A percentile compares a stretch with the other conserved stretches of the same genome.
These are phyloP conservation scores for Nyssa sinensis DNA, from an alignment of 148 eudicot genomes.

Conservation along the genomic window DNA sequence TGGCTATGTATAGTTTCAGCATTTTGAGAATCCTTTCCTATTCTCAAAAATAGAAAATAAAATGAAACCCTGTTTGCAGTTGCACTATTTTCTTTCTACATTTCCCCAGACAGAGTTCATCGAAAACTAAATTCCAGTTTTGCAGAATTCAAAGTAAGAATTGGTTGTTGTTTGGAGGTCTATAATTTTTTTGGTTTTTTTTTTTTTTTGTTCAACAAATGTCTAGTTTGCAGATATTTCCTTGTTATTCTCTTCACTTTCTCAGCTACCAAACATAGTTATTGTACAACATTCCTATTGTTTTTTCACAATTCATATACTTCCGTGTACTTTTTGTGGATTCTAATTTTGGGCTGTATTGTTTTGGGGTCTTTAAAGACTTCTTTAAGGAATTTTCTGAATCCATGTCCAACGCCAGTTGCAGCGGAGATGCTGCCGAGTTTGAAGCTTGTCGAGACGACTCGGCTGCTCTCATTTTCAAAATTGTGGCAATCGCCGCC, in stretches of 20 bases:
- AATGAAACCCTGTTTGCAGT: no score
- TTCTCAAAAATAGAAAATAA: no score
- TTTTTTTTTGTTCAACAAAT: neutral
- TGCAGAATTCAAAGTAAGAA: no score
- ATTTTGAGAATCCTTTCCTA: no score
- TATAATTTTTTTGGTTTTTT: neutral
- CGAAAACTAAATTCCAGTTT: no score
- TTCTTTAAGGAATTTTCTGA: slow-evolving; percentile 37
- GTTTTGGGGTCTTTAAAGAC: slow-evolving; percentile 22
- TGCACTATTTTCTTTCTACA: neutral
- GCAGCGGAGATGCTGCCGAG: slow-evolving; percentile 21
- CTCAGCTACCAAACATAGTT: neutral
- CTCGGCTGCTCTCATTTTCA: slow-evolving; percentile 43
- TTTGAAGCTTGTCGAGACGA: slow-evolving; percentile 44
- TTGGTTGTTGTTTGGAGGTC: neutral
- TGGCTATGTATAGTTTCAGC: no score
- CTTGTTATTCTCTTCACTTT: neutral
- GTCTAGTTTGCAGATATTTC: neutral
- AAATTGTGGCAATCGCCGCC: slow-evolving; percentile 49
- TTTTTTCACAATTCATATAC: neutral
- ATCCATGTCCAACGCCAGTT: slow-evolving; percentile 38
- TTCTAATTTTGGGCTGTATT: neutral
- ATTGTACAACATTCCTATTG: neutral
- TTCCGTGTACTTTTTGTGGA: neutral
- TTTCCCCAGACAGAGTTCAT: neutral